phyloP scores from a whole-genome alignment of 257 asterid genomes.

The Solanum arcanum region DNA sequence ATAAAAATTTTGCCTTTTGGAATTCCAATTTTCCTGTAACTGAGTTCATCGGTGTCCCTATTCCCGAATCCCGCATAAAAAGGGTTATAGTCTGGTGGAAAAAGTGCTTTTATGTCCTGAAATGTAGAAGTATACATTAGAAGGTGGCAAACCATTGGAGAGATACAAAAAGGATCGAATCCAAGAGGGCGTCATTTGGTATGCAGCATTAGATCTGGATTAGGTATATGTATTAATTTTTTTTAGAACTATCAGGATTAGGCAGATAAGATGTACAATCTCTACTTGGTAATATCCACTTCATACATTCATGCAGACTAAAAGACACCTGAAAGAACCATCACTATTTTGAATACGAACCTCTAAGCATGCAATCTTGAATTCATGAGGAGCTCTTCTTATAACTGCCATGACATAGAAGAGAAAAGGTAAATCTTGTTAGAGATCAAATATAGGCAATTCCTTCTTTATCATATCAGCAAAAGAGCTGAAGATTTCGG shows the following conservation, averaged over 20 bases:
- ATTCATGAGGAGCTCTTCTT: slow-evolving; percentile 98
- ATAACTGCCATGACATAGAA: slow-evolving; percentile 48
- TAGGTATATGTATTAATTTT: no score
- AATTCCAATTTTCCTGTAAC: slow-evolving; percentile 93
- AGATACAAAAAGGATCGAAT: neutral
- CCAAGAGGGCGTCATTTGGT: neutral
- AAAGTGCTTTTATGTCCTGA: slow-evolving; percentile 98
- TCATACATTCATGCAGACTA: neutral
- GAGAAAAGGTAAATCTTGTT: neutral
- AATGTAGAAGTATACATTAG: neutral
- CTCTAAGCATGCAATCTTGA: slow-evolving; percentile 99
- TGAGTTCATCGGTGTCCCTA: slow-evolving; percentile 96
- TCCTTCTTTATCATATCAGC: neutral
- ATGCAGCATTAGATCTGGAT: neutral
- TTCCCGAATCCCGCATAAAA: slow-evolving; percentile 98
- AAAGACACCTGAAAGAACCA: neutral
- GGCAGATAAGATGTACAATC: neutral
- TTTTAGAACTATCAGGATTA: neutral
- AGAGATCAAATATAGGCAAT: neutral
- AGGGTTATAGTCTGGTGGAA: slow-evolving; percentile 90
- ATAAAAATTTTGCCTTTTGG: slow-evolving; percentile 98
- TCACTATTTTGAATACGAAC: slow-evolving; percentile 17
- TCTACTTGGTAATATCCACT: neutral
- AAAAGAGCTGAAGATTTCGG: neutral
- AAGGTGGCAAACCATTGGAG: neutral